These are phyloP conservation scores for Striga hermonthica DNA, from an alignment of 305 asterid species.

Conservation along the genomic window DNA sequence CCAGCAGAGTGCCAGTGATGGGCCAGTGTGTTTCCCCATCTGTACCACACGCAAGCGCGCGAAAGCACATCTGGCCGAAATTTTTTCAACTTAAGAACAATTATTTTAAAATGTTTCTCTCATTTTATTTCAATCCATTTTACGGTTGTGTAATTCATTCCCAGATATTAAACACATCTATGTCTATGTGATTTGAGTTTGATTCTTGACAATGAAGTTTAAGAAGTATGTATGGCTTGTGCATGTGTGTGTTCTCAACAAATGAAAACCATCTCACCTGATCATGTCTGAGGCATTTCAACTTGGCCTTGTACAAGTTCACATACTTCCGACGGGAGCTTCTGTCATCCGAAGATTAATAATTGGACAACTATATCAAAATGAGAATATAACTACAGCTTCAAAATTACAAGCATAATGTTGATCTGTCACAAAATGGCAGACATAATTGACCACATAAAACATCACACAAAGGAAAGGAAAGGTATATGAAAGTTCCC, in stretches of 20 bases:
- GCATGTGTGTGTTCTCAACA: constrained; percentile 7
- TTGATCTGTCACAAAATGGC: not conserved
- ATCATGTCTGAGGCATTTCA: constrained; percentile 72
- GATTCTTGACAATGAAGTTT: not conserved
- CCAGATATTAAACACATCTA: constrained; percentile 11
- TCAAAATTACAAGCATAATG: constrained; percentile 18
- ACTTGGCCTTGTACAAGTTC: constrained; percentile 74
- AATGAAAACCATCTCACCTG: constrained; percentile 54
- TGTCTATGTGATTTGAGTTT: too few relatives aligned
- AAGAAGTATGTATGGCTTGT: constrained; percentile 15
- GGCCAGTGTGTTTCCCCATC: too few relatives aligned
- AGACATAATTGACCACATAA: constrained; percentile 13
- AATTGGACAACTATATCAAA: constrained; percentile 28
- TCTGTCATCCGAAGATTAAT: constrained; percentile 43
- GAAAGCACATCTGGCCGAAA: too few relatives aligned
- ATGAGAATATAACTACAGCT: constrained; percentile 18
- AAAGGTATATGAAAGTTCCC: not conserved
- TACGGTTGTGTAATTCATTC: not conserved
- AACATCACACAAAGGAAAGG: constrained; percentile 24
- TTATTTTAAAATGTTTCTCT: not conserved
- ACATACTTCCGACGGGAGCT: constrained; percentile 73
- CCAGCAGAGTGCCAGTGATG: too few relatives aligned
- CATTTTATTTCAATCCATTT: constrained; percentile 9
- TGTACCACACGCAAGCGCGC: too few relatives aligned
- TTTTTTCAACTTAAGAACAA: not conserved